phyloP scores from a whole-genome alignment of 352 stramenopile species.

The Pythium periplocum region DNA sequence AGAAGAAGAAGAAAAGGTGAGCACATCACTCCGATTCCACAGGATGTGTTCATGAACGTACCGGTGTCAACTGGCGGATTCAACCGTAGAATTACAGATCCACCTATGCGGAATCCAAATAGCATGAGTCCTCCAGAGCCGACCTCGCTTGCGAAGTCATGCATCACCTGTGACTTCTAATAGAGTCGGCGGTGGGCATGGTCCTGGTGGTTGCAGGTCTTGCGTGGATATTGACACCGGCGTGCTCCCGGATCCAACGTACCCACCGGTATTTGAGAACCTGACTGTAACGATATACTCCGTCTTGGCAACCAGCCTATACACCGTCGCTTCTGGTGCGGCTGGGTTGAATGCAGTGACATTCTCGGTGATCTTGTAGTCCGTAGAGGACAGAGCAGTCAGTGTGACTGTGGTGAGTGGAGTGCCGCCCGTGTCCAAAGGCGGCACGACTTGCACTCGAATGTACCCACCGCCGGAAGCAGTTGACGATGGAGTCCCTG shows the following conservation, averaged over 20 bases:
- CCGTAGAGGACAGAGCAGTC: conserved; percentile 13
- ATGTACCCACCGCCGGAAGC: conserved; percentile 18
- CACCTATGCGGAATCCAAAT: conserved; percentile 16
- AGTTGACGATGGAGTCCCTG: conserved; percentile 12
- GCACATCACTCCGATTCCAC: not conserved
- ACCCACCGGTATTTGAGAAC: conserved; percentile 18
- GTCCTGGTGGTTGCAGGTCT: conserved; percentile 22
- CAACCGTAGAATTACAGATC: conserved; percentile 34
- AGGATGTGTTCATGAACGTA: conserved; percentile 6
- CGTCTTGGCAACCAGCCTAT: conserved; percentile 29
- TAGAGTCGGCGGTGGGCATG: conserved; percentile 36
- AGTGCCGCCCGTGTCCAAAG: conserved; percentile 33
- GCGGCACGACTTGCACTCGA: conserved; percentile 13
- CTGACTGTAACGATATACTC: conserved; percentile 29
- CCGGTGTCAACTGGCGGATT: conserved; percentile 36
- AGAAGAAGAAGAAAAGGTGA: not conserved
- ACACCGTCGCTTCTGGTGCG: conserved; percentile 13
- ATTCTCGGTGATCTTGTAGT: not conserved
- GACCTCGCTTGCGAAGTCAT: too few relatives aligned
- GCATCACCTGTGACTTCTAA: conserved; percentile 32
- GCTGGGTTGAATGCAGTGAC: too few relatives aligned
- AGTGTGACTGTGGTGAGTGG: conserved; percentile 22
- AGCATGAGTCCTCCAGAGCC: too few relatives aligned
- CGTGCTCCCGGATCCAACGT: conserved; percentile 15
- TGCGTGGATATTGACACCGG: conserved; percentile 17